phyloP scores from a whole-genome alignment of 176 grass and related monocot species.

The Oryza coarctata region DNA sequence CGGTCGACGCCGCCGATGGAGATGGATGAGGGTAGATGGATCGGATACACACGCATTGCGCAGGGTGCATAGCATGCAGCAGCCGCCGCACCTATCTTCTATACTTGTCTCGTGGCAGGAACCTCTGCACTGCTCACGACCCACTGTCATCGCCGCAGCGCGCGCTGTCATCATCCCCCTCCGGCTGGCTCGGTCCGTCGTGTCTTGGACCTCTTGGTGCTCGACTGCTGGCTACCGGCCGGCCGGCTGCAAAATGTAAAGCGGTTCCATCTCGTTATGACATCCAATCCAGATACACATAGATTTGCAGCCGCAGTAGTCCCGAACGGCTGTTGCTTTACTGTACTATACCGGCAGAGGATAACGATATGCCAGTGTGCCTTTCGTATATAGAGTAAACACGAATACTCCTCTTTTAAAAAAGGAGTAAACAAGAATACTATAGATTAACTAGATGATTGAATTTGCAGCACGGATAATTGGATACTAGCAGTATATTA shows the following conservation, averaged over 20 bases:
- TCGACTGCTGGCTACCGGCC: background rate
- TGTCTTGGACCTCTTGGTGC: background rate
- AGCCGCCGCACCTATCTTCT: background rate
- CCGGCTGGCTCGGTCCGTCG: background rate
- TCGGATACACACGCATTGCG: background rate
- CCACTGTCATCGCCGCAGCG: background rate
- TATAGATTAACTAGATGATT: too few relatives aligned
- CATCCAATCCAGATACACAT: background rate
- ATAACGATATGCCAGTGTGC: background rate
- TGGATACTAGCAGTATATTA: background rate
- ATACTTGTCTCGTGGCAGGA: conserved; percentile 10
- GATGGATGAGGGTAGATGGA: background rate
- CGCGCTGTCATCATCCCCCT: too few relatives aligned
- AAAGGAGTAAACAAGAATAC: too few relatives aligned
- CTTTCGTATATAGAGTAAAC: background rate
- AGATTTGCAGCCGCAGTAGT: background rate
- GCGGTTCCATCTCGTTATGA: background rate
- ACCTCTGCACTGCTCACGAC: background rate
- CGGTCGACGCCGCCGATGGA: background rate
- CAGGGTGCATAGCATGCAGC: background rate
- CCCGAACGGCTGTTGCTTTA: background rate
- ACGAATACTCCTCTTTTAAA: too few relatives aligned
- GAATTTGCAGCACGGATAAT: background rate
- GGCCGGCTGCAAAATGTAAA: background rate
- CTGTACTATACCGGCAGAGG: background rate